Evolutionary conservation across 2,329 filamentous ascomycete species (phyloP), one percentile per base, ranked within the genome.

Genomic region (Lomentospora prolificans): DNA sequence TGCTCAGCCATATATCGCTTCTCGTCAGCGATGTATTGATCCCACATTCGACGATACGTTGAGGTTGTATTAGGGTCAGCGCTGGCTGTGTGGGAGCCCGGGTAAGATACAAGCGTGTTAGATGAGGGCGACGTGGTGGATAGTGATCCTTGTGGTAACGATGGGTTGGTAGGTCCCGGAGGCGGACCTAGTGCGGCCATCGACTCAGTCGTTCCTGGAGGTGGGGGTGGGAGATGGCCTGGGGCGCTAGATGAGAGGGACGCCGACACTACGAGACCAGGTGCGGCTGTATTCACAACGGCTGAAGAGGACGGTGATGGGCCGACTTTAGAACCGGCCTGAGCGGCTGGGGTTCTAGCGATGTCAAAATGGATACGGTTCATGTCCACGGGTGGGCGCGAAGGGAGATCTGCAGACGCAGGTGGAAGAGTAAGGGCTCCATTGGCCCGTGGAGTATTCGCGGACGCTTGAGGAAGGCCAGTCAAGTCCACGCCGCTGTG

Each of bases 1-100:
- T 85, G 87, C 64, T 91, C 87, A 0, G 82, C 81, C 62, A 90
- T 87, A 67, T 89, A 89, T 61, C 79, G 80, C 59, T 85, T 79
- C 69, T 92, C 89, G 61, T 90, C 83, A 41, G 79, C 75, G 57
- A 89, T 72, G 65, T 91, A 92, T 10, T 79, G 76, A 57, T 90
- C 86, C 53, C 53, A 55, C 12, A 33, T 50, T 9, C n/a, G 10
- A 17, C 36, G 44, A n/a, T 36, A 25, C 3, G 22, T 31, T 19
- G 27, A n/a, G 27, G 19, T 6, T 8, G 4, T 17, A 19, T 17
- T 27, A 12, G 46, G 12, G 4, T 36, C 24, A 33, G 10, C 28
- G 17, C 27, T n/a, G 10, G 12, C 7, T 19, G 12, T 30, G 7
- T 7, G 50, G 19, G 28, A 27, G n/a, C 50, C 53, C 12, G 41